phyloP scores from a whole-genome alignment of 768 basidiomycete species.

The Porphyrellus cyaneotinctus region DNA sequence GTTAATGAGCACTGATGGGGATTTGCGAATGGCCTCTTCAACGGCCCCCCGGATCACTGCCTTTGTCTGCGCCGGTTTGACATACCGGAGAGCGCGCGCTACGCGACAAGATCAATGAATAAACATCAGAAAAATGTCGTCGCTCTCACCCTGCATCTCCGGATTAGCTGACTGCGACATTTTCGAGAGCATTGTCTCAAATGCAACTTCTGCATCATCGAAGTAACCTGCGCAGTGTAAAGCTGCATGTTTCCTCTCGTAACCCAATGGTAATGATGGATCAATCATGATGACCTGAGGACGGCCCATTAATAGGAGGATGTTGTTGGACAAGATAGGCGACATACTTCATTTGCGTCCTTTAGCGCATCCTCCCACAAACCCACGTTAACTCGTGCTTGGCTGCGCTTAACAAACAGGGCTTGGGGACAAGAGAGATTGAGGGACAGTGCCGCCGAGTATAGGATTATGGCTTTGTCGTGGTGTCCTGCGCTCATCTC shows the following conservation, averaged over 20 bases:
- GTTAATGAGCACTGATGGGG: neutral
- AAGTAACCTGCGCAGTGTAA: neutral
- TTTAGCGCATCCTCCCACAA: neutral
- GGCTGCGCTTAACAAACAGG: conserved; percentile 7
- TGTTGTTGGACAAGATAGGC: neutral
- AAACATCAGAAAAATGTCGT: neutral
- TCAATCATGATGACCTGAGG: neutral
- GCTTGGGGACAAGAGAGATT: neutral
- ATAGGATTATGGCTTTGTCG: neutral
- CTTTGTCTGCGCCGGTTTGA: neutral
- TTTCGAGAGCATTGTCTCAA: neutral
- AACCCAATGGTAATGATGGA: neutral
- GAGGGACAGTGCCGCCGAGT: conserved; percentile 2
- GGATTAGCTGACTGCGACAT: neutral
- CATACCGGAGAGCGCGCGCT: neutral
- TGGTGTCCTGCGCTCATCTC: neutral
- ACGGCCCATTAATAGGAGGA: neutral
- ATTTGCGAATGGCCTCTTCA: neutral
- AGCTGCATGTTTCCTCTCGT: neutral
- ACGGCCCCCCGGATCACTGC: neutral
- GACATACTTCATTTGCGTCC: conserved; percentile 2
- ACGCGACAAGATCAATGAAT: neutral
- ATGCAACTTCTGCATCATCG: neutral
- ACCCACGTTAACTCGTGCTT: neutral
- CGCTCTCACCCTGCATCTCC: neutral